Evolutionary conservation across 768 basidiomycete genomes (phyloP).

Genomic region (Mycena leptocephala): DNA sequence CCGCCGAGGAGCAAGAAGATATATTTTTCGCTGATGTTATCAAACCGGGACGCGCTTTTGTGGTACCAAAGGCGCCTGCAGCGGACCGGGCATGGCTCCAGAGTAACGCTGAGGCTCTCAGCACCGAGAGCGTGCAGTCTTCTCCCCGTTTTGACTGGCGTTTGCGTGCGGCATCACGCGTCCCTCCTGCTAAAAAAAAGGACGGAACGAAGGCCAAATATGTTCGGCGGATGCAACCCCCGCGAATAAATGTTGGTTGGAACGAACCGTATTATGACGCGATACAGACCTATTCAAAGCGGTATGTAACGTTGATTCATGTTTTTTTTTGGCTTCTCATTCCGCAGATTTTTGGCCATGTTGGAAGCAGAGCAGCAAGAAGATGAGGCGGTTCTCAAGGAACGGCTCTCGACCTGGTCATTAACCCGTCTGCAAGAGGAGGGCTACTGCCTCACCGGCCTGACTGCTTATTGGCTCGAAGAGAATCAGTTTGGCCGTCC

Average conservation of each 20-base stretch:
- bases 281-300: slow-evolving; percentile 68
- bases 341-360: slow-evolving; percentile 59
- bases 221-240: slow-evolving; percentile 58
- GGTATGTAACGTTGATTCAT: slow-evolving; percentile 54
- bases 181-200: slow-evolving; percentile 29
- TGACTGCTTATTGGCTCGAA: slow-evolving; percentile 80
- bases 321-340: slow-evolving; percentile 4
- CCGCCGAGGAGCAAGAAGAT: slow-evolving; percentile 20
- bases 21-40: slow-evolving; percentile 7
- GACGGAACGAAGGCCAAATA: slow-evolving; percentile 37
- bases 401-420: slow-evolving; percentile 81
- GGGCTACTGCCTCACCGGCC: slow-evolving; percentile 80
- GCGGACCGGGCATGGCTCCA: slow-evolving; percentile 61
- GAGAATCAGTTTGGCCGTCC: slow-evolving; percentile 76
- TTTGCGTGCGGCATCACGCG: slow-evolving; percentile 65
- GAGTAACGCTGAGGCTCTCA: slow-evolving; percentile 2
- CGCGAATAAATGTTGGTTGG: slow-evolving; percentile 47
- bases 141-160: slow-evolving; percentile 75
- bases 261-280: slow-evolving; percentile 65
- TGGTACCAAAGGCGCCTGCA: slow-evolving; percentile 34
- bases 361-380: slow-evolving; percentile 78
- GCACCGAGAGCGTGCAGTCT: slow-evolving; percentile 23
- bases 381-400: slow-evolving; percentile 70
- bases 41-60: slow-evolving; percentile 18
- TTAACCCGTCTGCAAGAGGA: slow-evolving; percentile 72